Evolutionary conservation across 106 monocot species (phyloP), one percentile per base, ranked within the genome.

Genomic region (Allium fistulosum): DNA sequence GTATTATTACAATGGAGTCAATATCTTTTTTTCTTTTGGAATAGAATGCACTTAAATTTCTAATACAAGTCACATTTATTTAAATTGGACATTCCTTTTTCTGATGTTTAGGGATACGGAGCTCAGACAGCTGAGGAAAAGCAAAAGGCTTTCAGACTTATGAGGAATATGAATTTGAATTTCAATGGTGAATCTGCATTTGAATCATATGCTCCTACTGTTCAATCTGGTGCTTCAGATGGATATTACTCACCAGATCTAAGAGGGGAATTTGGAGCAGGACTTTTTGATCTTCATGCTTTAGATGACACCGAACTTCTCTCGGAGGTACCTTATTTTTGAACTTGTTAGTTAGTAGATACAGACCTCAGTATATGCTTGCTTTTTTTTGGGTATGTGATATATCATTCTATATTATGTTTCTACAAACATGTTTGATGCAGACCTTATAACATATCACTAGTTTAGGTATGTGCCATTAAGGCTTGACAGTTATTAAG

Each of bases 261-360:
- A 10, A 80, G 86, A 60, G 86, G 85, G 26, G 90, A 90, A 58
- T 86, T 89, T 76, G 93, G 89, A 70, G 86, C 82, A 71, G 93
- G 89, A 16, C 89, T 93, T 80, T 71, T 93, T 64, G 93, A 93
- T 81, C 86, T 93, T 68, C 88, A 89, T 79, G 55, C 93, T 13
- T 81, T 86, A 67, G 88, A 89, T 81, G 89, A 88, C 58, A 86
- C 83, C 7, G 88, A 88, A 49, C 84, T 93, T 72, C 80, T 93
- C 47, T 81, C 89, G 3, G 93, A 93, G 83, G 93, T 93, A 66
- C 13, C 15, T 51, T 66, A 52, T 66, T 26, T 49, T 3, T 28
- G 47, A 70, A 11, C 5, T 37, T 37, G 37, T 37, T 5, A 37
- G 37, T 37, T 5, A 1, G 37, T 37, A 37, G 37, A 37, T 37